Base-by-base conservation (phyloP, 2,329 filamentous ascomycete species). In the Graphilbum ipis-grandicollis region DNA sequence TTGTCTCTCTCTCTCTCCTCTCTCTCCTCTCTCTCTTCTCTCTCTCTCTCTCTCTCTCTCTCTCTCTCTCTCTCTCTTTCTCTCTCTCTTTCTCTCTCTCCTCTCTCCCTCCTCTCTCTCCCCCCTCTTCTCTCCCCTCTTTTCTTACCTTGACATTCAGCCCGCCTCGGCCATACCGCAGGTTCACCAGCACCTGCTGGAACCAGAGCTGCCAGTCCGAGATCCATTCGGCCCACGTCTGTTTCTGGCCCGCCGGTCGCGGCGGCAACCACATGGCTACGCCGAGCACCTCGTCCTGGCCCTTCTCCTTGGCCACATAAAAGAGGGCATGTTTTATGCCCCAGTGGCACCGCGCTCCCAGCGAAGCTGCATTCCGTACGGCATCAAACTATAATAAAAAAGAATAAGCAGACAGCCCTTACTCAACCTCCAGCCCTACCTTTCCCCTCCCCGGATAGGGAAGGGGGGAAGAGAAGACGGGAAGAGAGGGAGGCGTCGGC, bases 191-290 rank as follows among this genome's bases (percentile, higher is more conserved):
- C 13, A 79, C 58, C 47, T 84, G 78, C 32, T 66, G 63, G 37
- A 72, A 53, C 58, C 73, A 82, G 13, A 84, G 58, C n/a, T 63
- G 58, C 73, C 76, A 82, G 39, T 58, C 58, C 39, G 77, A 71
- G 2, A 68, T 50, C 65, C 73, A 80, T 34, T 71, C 62, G 19
- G 58, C 55, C 76, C 76, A 82, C 6, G 63, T 66, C 32, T 66
- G 56, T 14, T 64, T 59, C 33, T 62, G 49, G 5, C 52, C 56
- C 1, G 59, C 51, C 0, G 57, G 56, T 13, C 60, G 61, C 0
- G 78, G 78, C 1, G 65, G 65, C 37, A 80, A 58, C 79, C 79
- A 84, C 68, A 79, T 81, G 39, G 75, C 71, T 19, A 80, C 73
- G 9, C 79, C 79, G 21, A 82, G 63, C 26, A 82, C 65, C 39